These are phyloP conservation scores for Candida insectalens DNA, from an alignment of 805 yeast genomes.

Conservation along the genomic window DNA sequence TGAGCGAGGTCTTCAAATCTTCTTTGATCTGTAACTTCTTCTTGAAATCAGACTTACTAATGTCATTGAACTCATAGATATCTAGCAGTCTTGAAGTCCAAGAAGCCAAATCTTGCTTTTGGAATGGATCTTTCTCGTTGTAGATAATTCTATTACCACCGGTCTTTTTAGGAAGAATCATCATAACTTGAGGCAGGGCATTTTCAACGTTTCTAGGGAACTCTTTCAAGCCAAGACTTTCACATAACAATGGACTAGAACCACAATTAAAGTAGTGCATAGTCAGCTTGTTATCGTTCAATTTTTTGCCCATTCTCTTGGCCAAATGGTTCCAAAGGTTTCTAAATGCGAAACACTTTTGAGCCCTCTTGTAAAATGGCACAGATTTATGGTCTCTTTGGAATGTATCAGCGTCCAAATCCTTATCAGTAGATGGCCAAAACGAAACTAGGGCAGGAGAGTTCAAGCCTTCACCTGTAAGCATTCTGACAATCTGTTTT, in stretches of 20 bases:
- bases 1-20: constrained; percentile 9
- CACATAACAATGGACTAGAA: constrained; percentile 40
- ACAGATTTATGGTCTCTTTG: constrained; percentile 25
- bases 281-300: constrained; percentile 8
- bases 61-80: constrained; percentile 31
- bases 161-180: constrained; percentile 42
- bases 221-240: constrained; percentile 34
- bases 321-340: constrained; percentile 51
- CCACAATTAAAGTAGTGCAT: constrained; percentile 52
- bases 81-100: constrained; percentile 41
- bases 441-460: constrained; percentile 52
- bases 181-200: constrained; percentile 15
- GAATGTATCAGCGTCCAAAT: constrained; percentile 25
- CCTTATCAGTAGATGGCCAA: constrained; percentile 48
- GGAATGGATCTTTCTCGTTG: constrained; percentile 10
- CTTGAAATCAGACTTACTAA: constrained; percentile 14
- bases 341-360: constrained; percentile 40
- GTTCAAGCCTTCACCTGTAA: constrained; percentile 36
- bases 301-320: constrained; percentile 27
- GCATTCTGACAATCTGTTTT: constrained; percentile 33
- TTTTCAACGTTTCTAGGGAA: constrained; percentile 12
- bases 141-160: constrained; percentile 41
- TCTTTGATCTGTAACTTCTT: constrained; percentile 13
- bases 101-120: constrained; percentile 24
- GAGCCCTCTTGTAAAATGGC: constrained; percentile 32